Base-by-base conservation (phyloP, 805 yeast genomes). In the Metschnikowia henanensis region DNA sequence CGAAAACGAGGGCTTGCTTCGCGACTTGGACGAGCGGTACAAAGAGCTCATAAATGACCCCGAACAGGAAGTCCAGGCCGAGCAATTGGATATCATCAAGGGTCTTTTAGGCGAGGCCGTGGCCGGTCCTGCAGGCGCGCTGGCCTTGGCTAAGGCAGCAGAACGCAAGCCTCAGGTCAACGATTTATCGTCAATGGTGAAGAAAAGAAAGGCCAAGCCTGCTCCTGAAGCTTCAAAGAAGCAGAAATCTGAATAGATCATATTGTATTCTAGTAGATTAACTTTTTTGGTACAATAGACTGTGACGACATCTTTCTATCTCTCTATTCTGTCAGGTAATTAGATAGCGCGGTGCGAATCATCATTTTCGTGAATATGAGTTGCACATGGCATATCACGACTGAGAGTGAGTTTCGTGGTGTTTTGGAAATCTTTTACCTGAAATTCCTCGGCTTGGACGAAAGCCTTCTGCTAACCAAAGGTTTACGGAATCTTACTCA, bases 131-230 rank as follows among this genome's bases (percentile, higher is more conserved):
- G 32, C 41, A 10, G 40, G 32, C 2, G 37, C 40, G 1, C 20
- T n/a, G 19, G 43, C 19, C 12, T 34, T 35, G 35, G 21, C 37
- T 7, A 37, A 10, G 15, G 31, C 35, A 2, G 40, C 26, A 7
- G 46, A 47, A 28, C 41, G 45, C 12, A 52, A 51, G 26, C 50
- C 29, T 18, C 50, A 35, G 6, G 80, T 83, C 7, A 82, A 83
- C 53, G 89, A 84, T 58, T 65, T 84, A 48, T 77, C 87, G 0
- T 66, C 78, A 3, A 70, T 79, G 71, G 85, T 83, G 8, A 80
- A 78, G 57, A 84, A 84, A 64, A 76, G 53, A 37, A 43, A 43
- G 30, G 42, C 42, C 25, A 38, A 45, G 42, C 46, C 49, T 5
- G 43, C 41, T 13, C 17, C 39, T 19, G 43, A 31, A 33, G 41